Evolutionary conservation across 768 basidiomycete species (phyloP).

Genomic region (Collybiopsis confluens): DNA sequence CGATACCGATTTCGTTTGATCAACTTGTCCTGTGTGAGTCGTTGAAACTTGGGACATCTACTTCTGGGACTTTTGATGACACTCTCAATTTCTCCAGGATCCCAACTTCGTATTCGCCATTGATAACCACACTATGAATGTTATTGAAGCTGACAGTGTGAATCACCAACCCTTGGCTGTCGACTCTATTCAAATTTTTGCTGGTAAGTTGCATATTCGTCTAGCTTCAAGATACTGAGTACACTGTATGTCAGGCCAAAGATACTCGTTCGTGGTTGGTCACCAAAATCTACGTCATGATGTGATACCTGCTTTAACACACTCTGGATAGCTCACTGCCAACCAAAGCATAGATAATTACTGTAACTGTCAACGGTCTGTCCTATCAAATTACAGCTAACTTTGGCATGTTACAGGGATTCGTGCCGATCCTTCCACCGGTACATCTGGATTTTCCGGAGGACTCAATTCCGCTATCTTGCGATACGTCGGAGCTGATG

Average conservation of each 20-base stretch:
- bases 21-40: slow-evolving; percentile 8
- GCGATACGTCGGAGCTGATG: slow-evolving; percentile 32
- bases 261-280: slow-evolving; percentile 36
- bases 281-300: not conserved
- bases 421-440: slow-evolving; percentile 25
- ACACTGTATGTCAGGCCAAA: slow-evolving; percentile 18
- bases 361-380: slow-evolving; percentile 17
- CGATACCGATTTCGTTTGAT: slow-evolving; percentile 10
- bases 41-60: too few species aligned
- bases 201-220: slow-evolving; percentile 14
- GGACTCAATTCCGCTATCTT: slow-evolving; percentile 34
- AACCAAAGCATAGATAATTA: slow-evolving; percentile 35
- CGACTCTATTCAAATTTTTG: slow-evolving; percentile 34
- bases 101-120: slow-evolving; percentile 11
- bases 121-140: slow-evolving; percentile 16
- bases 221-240: not conserved
- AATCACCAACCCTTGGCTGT: slow-evolving; percentile 27
- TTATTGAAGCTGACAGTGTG: slow-evolving; percentile 40
- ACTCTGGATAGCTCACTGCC: slow-evolving; percentile 23
- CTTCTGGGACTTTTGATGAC: not conserved
- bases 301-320: not conserved
- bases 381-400: not conserved
- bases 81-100: not conserved
- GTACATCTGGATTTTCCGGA: slow-evolving; percentile 22
- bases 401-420: slow-evolving; percentile 19